Evolutionary conservation across 441 rosid genomes (phyloP).

Genomic region (Pelargonium australe): DNA sequence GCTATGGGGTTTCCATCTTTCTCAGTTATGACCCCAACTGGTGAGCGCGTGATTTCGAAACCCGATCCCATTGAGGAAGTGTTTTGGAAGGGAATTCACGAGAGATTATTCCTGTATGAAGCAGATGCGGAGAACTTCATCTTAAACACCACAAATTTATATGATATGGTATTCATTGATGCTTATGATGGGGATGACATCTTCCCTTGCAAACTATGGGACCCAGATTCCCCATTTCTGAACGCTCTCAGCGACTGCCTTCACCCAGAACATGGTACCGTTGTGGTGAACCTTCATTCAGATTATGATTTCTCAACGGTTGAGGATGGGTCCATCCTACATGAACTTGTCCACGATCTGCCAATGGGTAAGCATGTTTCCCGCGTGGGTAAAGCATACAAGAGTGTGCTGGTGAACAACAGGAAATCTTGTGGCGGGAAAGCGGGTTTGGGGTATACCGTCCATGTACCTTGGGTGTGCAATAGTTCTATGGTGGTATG

Average conservation of each 20-base stretch:
- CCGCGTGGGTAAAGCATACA: constrained; percentile 54
- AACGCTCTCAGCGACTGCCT: constrained; percentile 45
- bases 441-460: constrained; percentile 43
- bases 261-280: constrained; percentile 69
- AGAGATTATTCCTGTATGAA: constrained; percentile 68
- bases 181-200: constrained; percentile 91
- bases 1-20: constrained; percentile 90
- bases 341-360: constrained; percentile 30
- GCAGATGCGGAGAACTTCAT: constrained; percentile 74
- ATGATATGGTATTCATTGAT: constrained; percentile 76
- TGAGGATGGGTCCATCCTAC: constrained; percentile 24
- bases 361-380: constrained; percentile 48
- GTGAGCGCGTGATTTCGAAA: constrained; percentile 35
- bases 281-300: constrained; percentile 87
- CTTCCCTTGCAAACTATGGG: constrained; percentile 79
- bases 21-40: constrained; percentile 40
- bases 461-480: constrained; percentile 74
- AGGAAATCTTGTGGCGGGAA: constrained; percentile 13
- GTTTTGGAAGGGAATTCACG: constrained; percentile 78
- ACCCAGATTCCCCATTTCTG: constrained; percentile 58
- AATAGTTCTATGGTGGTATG: constrained; percentile 62
- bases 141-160: constrained; percentile 31
- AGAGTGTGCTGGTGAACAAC: constrained; percentile 34
- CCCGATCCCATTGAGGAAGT: constrained; percentile 44
- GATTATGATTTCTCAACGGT: constrained; percentile 35